Evolutionary conservation across 2,329 filamentous ascomycete species (phyloP), one percentile per base, ranked within the genome.

Genomic region (Talaromyces sp.): DNA sequence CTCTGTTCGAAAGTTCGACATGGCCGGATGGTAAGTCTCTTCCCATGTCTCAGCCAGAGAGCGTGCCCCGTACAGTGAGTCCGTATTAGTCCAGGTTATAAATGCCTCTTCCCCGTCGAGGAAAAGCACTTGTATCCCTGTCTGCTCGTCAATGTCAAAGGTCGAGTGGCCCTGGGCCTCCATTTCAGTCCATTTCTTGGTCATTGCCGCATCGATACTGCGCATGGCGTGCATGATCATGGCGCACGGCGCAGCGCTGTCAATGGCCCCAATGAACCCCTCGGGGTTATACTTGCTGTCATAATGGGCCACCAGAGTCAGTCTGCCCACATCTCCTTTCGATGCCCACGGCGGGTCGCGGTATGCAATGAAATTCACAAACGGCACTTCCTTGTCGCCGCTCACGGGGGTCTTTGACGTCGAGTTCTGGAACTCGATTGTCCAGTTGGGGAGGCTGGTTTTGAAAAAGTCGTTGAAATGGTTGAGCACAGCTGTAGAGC

Each of bases 61-160:
- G 67, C 91, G 85, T 19, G 93, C 85, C 2, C 94, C 94, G 68
- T 99, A 99, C 4, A 97, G 77, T 5, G 90, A 95, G 74, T 99
- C 94, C 0, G 81, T 84, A 38, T 85, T 84, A 0, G 86, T 89
- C 94, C 94, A 99, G 0, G 74, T 75, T 24, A 85, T 77, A 75
- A 96, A 99, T 0, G 94, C 92, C 75, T 99, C 94, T 76, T 99
- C 94, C 4, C 94, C 94, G 69, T 99, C 94, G 8, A 99, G 77
- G 59, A 99, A 83, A 29, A 99, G 65, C 29, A 99, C 89, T 78
- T 97, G 94, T 35, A 99, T 82, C 0, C 93, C 93, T 69, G 86
- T 87, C 64, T 90, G 86, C 66, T 88, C 89, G 48, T 92, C 90
- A 24, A 94, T 74, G 21, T 70, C 70, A 4, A 74, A 72, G 51